A percentile compares a stretch with the other conserved stretches of the same genome.
phyloP scores from a whole-genome alignment of 352 stramenopile species.

The Phytophthora crassamura region DNA sequence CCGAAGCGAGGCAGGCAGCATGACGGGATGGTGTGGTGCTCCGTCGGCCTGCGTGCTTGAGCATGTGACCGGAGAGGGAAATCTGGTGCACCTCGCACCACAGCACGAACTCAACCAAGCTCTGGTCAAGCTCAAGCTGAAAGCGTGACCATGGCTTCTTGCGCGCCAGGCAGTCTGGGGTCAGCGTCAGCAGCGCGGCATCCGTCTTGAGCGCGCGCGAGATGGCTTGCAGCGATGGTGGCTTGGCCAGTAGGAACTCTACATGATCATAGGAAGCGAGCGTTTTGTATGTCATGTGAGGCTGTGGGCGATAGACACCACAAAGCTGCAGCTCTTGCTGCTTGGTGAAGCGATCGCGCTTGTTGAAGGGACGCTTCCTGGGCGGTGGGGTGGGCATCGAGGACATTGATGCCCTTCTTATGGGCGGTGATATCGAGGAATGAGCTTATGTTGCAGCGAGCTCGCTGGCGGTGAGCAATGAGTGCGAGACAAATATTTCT shows the following conservation, averaged over 20 bases:
- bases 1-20: not conserved
- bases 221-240: slow-evolving; percentile 7
- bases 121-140: slow-evolving; percentile 10
- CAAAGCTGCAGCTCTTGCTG: slow-evolving; percentile 4
- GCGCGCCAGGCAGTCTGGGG: not conserved
- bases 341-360: not conserved
- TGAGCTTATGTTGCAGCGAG: not conserved
- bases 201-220: not conserved
- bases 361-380: slow-evolving; percentile 3
- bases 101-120: slow-evolving; percentile 3
- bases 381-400: no score
- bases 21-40: not conserved
- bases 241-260: not conserved
- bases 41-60: not conserved
- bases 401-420: no score
- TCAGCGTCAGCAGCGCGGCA: not conserved
- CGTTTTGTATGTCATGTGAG: not conserved
- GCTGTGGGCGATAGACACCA: not conserved
- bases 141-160: not conserved
- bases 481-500: no score
- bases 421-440: not conserved
- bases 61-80: not conserved
- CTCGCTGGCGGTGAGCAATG: no score
- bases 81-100: not conserved
- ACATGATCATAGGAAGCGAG: not conserved